These are phyloP conservation scores for Mortierella sp. DNA, from an alignment of 371 early-diverging fungal genomes.

Conservation along the genomic window DNA sequence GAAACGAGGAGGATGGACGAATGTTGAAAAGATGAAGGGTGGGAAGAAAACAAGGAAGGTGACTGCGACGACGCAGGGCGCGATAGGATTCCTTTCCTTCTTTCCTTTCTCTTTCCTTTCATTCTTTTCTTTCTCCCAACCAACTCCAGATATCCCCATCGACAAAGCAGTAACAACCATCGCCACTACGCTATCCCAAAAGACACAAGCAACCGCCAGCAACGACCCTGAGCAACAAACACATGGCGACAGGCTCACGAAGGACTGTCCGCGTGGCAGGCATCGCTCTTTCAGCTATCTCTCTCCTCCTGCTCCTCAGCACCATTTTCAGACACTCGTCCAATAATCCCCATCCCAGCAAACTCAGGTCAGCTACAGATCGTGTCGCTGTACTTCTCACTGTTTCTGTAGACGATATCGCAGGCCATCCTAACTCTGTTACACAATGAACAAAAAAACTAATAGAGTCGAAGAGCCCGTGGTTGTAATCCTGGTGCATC, in stretches of 20 bases:
- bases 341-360: neutral
- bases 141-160: neutral
- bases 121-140: neutral
- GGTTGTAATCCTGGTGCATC: slow-evolving; percentile 44
- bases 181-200: neutral
- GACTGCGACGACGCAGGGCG: too few relatives aligned
- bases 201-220: neutral
- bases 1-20: too few relatives aligned
- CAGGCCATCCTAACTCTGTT: neutral
- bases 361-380: slow-evolving; percentile 26
- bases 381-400: neutral
- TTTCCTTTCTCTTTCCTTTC: neutral
- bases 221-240: neutral
- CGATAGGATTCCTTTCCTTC: neutral
- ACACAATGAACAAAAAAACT: neutral
- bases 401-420: neutral
- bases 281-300: slow-evolving; percentile 2
- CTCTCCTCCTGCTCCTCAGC: slow-evolving; percentile 19
- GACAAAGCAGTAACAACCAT: neutral
- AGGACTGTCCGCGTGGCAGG: slow-evolving; percentile 20
- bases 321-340: slow-evolving; percentile 21
- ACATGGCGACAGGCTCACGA: neutral
- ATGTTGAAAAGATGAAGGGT: too few relatives aligned
- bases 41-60: too few relatives aligned
- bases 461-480: slow-evolving; percentile 40